phyloP scores from a whole-genome alignment of 768 basidiomycete genomes.

The Tricholoma sp. region DNA sequence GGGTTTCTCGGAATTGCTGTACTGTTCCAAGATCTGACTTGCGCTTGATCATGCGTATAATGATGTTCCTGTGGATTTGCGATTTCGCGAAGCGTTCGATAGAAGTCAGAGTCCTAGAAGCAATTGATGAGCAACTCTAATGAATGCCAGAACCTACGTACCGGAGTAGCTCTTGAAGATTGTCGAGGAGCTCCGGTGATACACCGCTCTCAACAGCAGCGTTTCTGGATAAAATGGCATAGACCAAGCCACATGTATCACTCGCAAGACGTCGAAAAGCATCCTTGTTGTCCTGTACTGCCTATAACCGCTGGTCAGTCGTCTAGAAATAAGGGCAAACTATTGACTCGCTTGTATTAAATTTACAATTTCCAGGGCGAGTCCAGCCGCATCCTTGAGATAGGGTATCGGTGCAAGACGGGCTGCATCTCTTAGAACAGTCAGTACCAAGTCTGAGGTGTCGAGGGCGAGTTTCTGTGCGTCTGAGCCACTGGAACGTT shows the following conservation, averaged over 20 bases:
- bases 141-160: neutral
- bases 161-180: slow-evolving; percentile 14
- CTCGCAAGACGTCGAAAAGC: slow-evolving; percentile 17
- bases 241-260: slow-evolving; percentile 20
- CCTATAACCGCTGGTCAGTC: slow-evolving; percentile 6
- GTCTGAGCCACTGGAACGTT: neutral
- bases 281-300: slow-evolving; percentile 18
- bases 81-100: slow-evolving; percentile 16
- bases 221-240: slow-evolving; percentile 14
- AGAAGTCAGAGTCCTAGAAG: slow-evolving; percentile 10
- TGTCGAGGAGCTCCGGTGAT: slow-evolving; percentile 5
- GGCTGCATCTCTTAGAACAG: slow-evolving; percentile 15
- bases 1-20: slow-evolving; percentile 11
- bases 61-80: slow-evolving; percentile 4
- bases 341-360: slow-evolving; percentile 12
- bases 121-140: neutral
- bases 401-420: slow-evolving; percentile 16
- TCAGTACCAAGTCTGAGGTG: slow-evolving; percentile 15
- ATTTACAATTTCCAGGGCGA: slow-evolving; percentile 14
- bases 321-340: neutral
- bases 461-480: slow-evolving; percentile 2
- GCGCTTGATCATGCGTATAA: slow-evolving; percentile 12
- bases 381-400: slow-evolving; percentile 15
- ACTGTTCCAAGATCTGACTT: slow-evolving; percentile 13
- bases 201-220: slow-evolving; percentile 9